Percentiles rank a stretch among this genome's conserved stretches.
These are phyloP conservation scores for Phytophthora kernoviae DNA, from an alignment of 352 stramenopile genomes.

Conservation along the genomic window DNA sequence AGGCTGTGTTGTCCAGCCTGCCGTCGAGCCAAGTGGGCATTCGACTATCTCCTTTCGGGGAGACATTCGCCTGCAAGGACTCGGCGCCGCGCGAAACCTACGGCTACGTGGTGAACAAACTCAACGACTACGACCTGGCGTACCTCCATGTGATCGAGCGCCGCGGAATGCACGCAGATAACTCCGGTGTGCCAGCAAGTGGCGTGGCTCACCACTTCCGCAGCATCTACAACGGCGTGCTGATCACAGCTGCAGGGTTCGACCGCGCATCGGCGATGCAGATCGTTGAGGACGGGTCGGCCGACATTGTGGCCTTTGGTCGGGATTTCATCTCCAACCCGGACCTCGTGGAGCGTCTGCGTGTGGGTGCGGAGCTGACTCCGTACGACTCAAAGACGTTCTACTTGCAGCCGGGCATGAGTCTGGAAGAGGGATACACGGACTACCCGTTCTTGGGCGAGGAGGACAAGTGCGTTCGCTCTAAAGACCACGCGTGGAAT, in stretches of 20 bases:
- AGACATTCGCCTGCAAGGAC: conserved; percentile 39
- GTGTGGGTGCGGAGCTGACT: conserved; percentile 35
- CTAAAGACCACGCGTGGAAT: not conserved
- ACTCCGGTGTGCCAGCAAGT: conserved; percentile 19
- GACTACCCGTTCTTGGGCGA: conserved; percentile 40
- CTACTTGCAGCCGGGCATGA: conserved; percentile 33
- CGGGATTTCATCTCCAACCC: conserved; percentile 41
- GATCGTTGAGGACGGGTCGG: conserved; percentile 42
- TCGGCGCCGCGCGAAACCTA: conserved; percentile 44
- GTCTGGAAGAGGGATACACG: conserved; percentile 45
- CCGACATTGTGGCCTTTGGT: conserved; percentile 62
- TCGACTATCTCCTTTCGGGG: conserved; percentile 29
- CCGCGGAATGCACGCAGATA: conserved; percentile 34
- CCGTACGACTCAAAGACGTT: conserved; percentile 46
- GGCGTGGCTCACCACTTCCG: conserved; percentile 45
- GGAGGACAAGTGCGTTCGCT: conserved; percentile 16
- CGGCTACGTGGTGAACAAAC: conserved; percentile 35
- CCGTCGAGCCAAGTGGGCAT: conserved; percentile 19
- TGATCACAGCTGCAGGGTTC: conserved; percentile 54
- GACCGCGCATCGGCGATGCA: conserved; percentile 39
- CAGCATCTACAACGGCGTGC: conserved; percentile 54
- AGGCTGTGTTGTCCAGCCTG: conserved; percentile 36
- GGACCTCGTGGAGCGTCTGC: conserved; percentile 64
- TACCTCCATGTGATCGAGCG: conserved; percentile 64
- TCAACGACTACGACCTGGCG: conserved; percentile 38